Percentiles rank a stretch among this genome's conserved stretches.
These are phyloP conservation scores for Kingdonia uniflora DNA, from an alignment of 164 flowering plant genomes.

Conservation along the genomic window DNA sequence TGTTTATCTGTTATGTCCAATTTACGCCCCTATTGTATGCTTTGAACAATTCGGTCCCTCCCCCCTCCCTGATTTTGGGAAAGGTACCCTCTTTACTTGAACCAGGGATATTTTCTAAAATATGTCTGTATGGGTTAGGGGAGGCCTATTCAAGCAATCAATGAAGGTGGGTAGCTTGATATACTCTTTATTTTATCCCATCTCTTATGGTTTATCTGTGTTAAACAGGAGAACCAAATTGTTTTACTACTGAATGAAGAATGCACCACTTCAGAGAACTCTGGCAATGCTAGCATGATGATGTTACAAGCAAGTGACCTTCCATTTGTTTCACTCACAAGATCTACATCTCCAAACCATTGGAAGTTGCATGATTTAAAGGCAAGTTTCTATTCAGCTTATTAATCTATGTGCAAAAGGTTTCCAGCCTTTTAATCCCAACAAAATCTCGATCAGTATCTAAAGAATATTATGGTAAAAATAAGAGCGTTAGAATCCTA, in stretches of 20 bases:
- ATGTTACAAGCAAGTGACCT: constrained; percentile 53
- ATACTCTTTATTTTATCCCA: neutral
- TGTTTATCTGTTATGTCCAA: neutral
- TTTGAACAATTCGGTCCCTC: no score
- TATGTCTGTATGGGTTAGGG: no score
- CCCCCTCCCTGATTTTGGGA: no score
- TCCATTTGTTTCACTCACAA: constrained; percentile 55
- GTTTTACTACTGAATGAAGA: constrained; percentile 62
- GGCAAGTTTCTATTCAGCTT: constrained; percentile 30
- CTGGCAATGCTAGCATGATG: constrained; percentile 61
- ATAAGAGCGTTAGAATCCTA: no score
- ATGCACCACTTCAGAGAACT: constrained; percentile 38
- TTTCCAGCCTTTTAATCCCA: neutral
- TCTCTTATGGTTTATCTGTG: neutral
- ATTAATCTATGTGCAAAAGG: neutral
- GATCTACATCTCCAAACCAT: constrained; percentile 21
- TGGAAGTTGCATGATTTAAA: constrained; percentile 60
- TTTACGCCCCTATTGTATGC: no score
- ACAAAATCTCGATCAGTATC: no score
- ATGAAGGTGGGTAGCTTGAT: no score
- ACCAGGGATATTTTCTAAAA: no score
- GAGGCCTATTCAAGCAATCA: no score
- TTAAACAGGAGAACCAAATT: constrained; percentile 69
- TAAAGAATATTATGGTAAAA: no score
- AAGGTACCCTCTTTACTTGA: no score